Evolutionary conservation across 257 asterid species (phyloP).

Genomic region (Lavandula angustifolia): DNA sequence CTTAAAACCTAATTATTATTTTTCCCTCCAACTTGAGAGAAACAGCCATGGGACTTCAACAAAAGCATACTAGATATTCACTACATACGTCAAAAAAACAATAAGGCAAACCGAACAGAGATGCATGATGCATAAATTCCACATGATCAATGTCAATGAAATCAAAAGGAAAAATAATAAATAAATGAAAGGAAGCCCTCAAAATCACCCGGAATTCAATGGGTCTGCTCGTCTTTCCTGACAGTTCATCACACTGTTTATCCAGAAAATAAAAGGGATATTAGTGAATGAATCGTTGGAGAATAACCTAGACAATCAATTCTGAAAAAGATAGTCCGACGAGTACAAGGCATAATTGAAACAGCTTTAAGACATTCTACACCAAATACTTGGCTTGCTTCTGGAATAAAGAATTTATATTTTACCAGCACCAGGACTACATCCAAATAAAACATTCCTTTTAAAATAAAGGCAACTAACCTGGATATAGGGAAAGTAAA

Average conservation of each 20-base stretch:
- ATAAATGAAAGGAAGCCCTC: slow-evolving; percentile 8
- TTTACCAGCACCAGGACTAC: slow-evolving; percentile 9
- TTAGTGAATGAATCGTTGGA: slow-evolving; percentile 18
- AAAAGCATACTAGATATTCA: neutral
- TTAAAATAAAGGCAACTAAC: slow-evolving; percentile 30
- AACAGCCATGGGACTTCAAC: neutral
- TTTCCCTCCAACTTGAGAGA: neutral
- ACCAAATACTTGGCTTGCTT: neutral
- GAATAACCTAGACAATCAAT: slow-evolving; percentile 9
- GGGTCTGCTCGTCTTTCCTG: slow-evolving; percentile 63
- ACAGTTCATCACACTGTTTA: slow-evolving; percentile 68
- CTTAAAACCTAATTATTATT: neutral
- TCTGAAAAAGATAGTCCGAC: neutral
- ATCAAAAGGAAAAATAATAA: neutral
- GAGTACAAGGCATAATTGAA: neutral
- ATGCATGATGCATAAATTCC: neutral
- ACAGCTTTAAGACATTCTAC: neutral
- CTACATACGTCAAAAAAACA: neutral
- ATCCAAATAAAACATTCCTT: slow-evolving; percentile 3
- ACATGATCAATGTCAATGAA: slow-evolving; percentile 1
- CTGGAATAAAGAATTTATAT: neutral
- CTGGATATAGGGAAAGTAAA: slow-evolving; percentile 88
- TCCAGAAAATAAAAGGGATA: slow-evolving; percentile 6
- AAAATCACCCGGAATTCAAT: slow-evolving; percentile 60
- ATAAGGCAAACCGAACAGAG: neutral